A percentile compares a stretch with the other conserved stretches of the same genome.
Evolutionary conservation across 1,139 yeast species (phyloP).

Genomic region (Geotrichum cucujoidarum): DNA sequence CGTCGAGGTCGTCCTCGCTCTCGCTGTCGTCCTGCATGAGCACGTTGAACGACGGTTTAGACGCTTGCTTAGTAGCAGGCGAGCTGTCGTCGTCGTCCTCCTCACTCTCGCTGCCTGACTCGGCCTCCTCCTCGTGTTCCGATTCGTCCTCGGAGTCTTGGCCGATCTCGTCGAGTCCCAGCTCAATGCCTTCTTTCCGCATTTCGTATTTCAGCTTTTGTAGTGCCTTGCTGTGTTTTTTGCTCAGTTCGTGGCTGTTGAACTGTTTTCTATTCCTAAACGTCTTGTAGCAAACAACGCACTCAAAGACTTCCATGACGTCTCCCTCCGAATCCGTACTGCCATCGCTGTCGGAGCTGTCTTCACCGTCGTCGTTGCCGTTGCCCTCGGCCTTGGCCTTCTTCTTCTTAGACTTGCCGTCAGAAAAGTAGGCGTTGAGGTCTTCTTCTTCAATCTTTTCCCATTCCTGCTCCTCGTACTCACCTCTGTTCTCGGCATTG

Average conservation of each 20-base stretch:
- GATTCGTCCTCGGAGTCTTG: neutral
- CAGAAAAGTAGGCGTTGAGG: constrained; percentile 28
- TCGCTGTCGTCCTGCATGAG: constrained; percentile 13
- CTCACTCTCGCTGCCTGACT: neutral
- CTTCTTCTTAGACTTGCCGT: constrained; percentile 18
- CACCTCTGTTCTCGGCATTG: constrained; percentile 34
- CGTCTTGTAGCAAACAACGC: constrained; percentile 76
- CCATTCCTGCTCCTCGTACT: constrained; percentile 76
- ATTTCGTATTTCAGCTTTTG: constrained; percentile 67
- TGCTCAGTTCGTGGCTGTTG: constrained; percentile 68
- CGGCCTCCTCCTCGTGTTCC: neutral
- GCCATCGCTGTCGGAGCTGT: neutral
- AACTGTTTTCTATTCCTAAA: constrained; percentile 81
- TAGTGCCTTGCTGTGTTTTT: constrained; percentile 65
- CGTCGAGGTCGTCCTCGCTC: constrained; percentile 2
- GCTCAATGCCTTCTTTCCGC: constrained; percentile 72
- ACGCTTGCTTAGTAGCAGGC: neutral
- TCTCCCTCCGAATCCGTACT: constrained; percentile 34
- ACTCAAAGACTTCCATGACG: constrained; percentile 55
- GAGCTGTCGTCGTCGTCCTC: neutral
- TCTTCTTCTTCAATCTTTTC: constrained; percentile 49
- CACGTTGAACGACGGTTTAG: constrained; percentile 13
- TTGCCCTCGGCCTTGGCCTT: constrained; percentile 1
- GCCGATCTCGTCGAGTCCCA: constrained; percentile 39
- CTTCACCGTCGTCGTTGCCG: constrained; percentile 13